Conservation (phyloP, 2,329 filamentous ascomycete genomes). For the Cladosporium sphaerospermum region DNA sequence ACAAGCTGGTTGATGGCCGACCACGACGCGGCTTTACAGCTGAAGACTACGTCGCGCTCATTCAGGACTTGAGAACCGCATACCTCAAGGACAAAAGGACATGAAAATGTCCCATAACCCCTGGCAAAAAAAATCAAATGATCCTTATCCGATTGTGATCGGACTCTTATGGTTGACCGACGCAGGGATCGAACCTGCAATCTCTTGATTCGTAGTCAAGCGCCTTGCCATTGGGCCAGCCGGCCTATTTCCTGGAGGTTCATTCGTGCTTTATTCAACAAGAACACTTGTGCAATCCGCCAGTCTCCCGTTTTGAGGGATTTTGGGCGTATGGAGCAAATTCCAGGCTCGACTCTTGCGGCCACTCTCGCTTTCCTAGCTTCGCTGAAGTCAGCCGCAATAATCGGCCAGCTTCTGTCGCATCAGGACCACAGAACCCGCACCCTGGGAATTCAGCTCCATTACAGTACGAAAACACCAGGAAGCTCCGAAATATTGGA, state of each 20-base stretch:
- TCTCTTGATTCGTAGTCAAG: slow-evolving; percentile 44
- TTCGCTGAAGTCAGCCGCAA: too few relatives aligned
- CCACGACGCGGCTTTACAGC: not conserved
- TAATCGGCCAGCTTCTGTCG: too few relatives aligned
- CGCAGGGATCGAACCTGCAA: slow-evolving; percentile 15
- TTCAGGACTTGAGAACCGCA: slow-evolving; percentile 16
- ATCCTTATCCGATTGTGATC: not conserved
- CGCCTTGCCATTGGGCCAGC: slow-evolving; percentile 53
- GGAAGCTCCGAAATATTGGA: too few relatives aligned
- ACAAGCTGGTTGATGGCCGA: slow-evolving; percentile 2
- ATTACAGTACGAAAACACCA: too few relatives aligned
- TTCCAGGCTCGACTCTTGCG: too few relatives aligned
- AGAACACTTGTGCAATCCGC: too few relatives aligned
- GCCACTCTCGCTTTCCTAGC: too few relatives aligned
- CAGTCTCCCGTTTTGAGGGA: too few relatives aligned
- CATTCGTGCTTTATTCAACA: too few relatives aligned
- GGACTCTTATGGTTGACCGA: slow-evolving; percentile 1
- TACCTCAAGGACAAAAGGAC: slow-evolving; percentile 22
- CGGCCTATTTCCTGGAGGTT: slow-evolving; percentile 15
- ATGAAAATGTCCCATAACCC: not conserved
- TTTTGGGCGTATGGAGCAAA: too few relatives aligned
- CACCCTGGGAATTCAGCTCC: too few relatives aligned
- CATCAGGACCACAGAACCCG: too few relatives aligned
- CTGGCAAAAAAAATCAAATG: not conserved
- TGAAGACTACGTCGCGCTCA: slow-evolving; percentile 16